These are phyloP conservation scores for Yarrowia divulgata DNA, from an alignment of 805 yeast genomes.

Conservation along the genomic window DNA sequence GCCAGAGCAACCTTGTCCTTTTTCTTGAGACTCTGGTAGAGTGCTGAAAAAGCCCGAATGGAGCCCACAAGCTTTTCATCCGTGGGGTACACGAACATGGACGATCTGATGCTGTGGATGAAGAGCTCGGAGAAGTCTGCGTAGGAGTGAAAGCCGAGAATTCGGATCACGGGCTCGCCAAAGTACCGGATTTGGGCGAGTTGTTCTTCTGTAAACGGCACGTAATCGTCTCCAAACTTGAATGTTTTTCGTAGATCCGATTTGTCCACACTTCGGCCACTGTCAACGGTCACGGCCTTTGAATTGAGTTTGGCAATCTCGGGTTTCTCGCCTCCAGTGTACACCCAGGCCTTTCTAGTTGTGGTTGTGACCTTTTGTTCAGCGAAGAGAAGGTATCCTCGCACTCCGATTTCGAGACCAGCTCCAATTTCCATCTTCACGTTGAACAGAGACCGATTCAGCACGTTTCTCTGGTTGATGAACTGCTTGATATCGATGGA, in stretches of 20 bases:
- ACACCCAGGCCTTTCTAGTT: conserved; percentile 60
- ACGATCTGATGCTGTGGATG: conserved; percentile 60
- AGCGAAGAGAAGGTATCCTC: conserved; percentile 71
- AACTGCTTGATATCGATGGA: conserved; percentile 50
- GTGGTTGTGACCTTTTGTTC: conserved; percentile 55
- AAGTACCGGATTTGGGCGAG: conserved; percentile 49
- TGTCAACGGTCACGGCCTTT: conserved; percentile 51
- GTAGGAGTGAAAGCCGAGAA: conserved; percentile 70
- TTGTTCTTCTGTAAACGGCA: conserved; percentile 54
- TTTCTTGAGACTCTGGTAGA: conserved; percentile 65
- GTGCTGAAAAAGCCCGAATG: conserved; percentile 66
- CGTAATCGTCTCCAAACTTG: conserved; percentile 53
- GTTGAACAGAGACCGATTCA: conserved; percentile 67
- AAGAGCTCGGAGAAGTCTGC: conserved; percentile 52
- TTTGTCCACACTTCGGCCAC: conserved; percentile 56
- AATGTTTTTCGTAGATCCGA: conserved; percentile 53
- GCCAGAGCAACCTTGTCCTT: conserved; percentile 67
- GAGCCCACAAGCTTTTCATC: conserved; percentile 68
- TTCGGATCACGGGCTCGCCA: conserved; percentile 61
- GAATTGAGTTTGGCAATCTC: conserved; percentile 61
- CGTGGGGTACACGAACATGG: conserved; percentile 74
- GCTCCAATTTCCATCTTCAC: conserved; percentile 67
- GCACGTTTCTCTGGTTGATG: conserved; percentile 64
- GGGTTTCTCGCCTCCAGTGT: conserved; percentile 60
- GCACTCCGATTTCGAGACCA: conserved; percentile 65